Evolutionary conservation across 2,329 filamentous ascomycete genomes (phyloP).

Genomic region (Tympanopsis confertula): DNA sequence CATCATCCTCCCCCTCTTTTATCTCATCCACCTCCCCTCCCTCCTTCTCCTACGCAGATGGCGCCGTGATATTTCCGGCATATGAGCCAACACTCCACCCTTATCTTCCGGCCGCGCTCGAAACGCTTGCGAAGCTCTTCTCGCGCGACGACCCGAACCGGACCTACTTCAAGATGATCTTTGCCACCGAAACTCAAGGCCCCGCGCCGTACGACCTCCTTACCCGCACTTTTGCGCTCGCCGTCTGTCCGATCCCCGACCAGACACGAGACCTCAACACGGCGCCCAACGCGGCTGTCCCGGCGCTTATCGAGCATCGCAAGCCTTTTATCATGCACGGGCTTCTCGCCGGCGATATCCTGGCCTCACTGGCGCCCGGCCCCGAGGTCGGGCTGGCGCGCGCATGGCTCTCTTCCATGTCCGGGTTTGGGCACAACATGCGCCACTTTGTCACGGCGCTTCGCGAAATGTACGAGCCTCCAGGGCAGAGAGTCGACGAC

Average conservation of each 20-base stretch:
- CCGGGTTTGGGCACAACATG: constrained; percentile 73
- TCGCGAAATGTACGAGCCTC: constrained; percentile 44
- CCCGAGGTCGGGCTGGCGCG: constrained; percentile 64
- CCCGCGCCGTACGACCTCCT: constrained; percentile 65
- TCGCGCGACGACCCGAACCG: constrained; percentile 90
- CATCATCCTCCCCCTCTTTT: too few relatives aligned
- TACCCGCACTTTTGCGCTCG: constrained; percentile 75
- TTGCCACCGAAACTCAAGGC: constrained; percentile 57
- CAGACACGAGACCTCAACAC: constrained; percentile 28
- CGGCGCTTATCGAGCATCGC: constrained; percentile 65
- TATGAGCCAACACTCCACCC: constrained; percentile 75
- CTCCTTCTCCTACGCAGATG: constrained; percentile 19
- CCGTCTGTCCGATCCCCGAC: constrained; percentile 75
- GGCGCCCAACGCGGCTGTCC: constrained; percentile 44
- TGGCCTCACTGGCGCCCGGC: constrained; percentile 62
- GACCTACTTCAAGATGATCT: constrained; percentile 71
- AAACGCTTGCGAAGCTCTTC: constrained; percentile 80
- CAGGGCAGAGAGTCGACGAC: constrained; percentile 16
- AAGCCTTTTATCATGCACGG: constrained; percentile 89
- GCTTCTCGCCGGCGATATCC: constrained; percentile 77
- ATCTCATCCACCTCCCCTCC: too few relatives aligned
- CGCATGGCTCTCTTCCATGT: constrained; percentile 71
- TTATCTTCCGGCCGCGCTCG: constrained; percentile 81
- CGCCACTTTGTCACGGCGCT: constrained; percentile 65
- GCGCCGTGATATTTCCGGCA: constrained; percentile 61